phyloP scores from a whole-genome alignment of 345 rosid species.

The Kernera saxatilis region DNA sequence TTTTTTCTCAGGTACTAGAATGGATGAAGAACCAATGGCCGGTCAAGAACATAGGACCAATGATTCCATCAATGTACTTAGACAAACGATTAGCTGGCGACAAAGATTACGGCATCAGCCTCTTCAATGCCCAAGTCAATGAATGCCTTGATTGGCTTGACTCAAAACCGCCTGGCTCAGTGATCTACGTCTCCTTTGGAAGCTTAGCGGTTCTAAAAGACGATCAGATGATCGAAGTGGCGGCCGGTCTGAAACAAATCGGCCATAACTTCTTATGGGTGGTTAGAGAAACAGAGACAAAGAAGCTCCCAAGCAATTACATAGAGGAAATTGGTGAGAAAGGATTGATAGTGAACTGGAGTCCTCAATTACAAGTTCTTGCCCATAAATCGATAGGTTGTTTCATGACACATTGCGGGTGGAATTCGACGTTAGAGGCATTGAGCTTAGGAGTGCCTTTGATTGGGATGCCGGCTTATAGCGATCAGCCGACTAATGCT shows the following conservation, averaged over 20 bases:
- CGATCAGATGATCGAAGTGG: slow-evolving; percentile 49
- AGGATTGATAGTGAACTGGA: slow-evolving; percentile 47
- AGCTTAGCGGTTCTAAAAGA: slow-evolving; percentile 41
- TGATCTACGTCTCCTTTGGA: slow-evolving; percentile 46
- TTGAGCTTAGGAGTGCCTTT: slow-evolving; percentile 50
- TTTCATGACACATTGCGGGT: slow-evolving; percentile 54
- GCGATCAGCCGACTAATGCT: slow-evolving; percentile 35
- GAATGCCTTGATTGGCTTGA: slow-evolving; percentile 47
- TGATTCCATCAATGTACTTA: slow-evolving; percentile 46
- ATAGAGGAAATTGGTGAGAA: slow-evolving; percentile 28
- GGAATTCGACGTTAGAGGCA: slow-evolving; percentile 64
- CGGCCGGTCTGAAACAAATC: slow-evolving; percentile 33
- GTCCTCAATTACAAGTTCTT: slow-evolving; percentile 47
- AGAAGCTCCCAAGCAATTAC: slow-evolving; percentile 37
- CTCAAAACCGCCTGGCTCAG: slow-evolving; percentile 38
- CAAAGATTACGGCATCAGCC: slow-evolving; percentile 44
- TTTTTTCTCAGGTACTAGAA: slow-evolving; percentile 24
- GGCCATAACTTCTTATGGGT: slow-evolving; percentile 48
- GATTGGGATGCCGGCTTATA: slow-evolving; percentile 35
- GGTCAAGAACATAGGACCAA: slow-evolving; percentile 45
- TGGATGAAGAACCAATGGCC: slow-evolving; percentile 43
- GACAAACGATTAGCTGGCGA: slow-evolving; percentile 43
- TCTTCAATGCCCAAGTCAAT: slow-evolving; percentile 38
- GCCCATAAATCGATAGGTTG: slow-evolving; percentile 43
- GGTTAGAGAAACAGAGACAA: slow-evolving; percentile 45